A percentile compares a stretch with the other conserved stretches of the same genome.
Evolutionary conservation across 805 yeast genomes (phyloP).

Genomic region (Kuraishia capsulata): DNA sequence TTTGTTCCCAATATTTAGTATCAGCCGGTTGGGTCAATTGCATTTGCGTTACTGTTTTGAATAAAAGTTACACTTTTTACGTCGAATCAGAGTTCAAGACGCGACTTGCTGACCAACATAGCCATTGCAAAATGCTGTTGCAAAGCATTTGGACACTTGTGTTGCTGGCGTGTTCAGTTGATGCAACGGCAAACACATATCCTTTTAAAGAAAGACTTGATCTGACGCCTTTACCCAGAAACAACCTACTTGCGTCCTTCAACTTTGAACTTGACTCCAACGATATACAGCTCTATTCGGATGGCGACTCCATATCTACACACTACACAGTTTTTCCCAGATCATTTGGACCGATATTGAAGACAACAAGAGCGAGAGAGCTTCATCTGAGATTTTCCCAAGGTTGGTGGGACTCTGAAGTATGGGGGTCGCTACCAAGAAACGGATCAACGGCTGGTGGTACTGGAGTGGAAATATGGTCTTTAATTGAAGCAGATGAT

Average conservation of each 20-base stretch:
- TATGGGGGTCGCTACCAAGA: slow-evolving; percentile 77
- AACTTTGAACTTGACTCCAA: slow-evolving; percentile 56
- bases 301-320: slow-evolving; percentile 10
- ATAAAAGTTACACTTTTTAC: no score
- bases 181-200: slow-evolving; percentile 9
- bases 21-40: no score
- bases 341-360: slow-evolving; percentile 68
- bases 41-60: no score
- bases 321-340: slow-evolving; percentile 74
- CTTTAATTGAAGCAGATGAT: slow-evolving; percentile 59
- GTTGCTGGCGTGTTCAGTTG: no score
- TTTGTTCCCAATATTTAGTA: no score
- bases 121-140: no score
- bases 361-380: slow-evolving; percentile 57
- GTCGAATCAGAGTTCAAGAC: no score
- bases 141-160: no score
- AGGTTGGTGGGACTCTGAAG: slow-evolving; percentile 90
- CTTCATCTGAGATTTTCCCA: slow-evolving; percentile 82
- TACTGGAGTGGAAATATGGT: slow-evolving; percentile 92
- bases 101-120: no score
- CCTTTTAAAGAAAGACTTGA: slow-evolving; percentile 55
- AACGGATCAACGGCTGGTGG: slow-evolving; percentile 78
- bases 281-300: slow-evolving; percentile 13
- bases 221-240: slow-evolving; percentile 66
- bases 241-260: slow-evolving; percentile 63